Evolutionary conservation across 2,329 filamentous ascomycete genomes (phyloP).

Genomic region (Hortaea sp.): DNA sequence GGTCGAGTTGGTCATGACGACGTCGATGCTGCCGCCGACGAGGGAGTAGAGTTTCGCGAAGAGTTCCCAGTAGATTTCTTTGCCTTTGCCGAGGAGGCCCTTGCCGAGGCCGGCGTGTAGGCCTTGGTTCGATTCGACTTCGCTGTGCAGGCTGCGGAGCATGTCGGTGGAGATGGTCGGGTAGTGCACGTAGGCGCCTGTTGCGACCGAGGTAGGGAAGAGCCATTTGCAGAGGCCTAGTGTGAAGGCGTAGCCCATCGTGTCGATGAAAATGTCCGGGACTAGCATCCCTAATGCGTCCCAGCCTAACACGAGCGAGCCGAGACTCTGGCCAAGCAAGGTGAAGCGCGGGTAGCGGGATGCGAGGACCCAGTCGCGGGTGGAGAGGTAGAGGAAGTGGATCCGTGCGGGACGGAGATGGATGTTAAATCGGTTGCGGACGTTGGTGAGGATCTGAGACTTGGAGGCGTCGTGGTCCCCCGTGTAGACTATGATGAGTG

Average conservation of each 20-base stretch:
- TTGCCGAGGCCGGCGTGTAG: slow-evolving; percentile 75
- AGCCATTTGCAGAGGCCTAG: slow-evolving; percentile 73
- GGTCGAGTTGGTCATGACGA: slow-evolving; percentile 94
- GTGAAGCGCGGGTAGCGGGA: slow-evolving; percentile 89
- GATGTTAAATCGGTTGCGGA: slow-evolving; percentile 81
- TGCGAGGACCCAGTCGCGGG: slow-evolving; percentile 73
- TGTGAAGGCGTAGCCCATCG: slow-evolving; percentile 94
- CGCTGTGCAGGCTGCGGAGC: slow-evolving; percentile 65
- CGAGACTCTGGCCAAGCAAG: slow-evolving; percentile 83
- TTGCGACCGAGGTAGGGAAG: slow-evolving; percentile 64
- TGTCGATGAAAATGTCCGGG: slow-evolving; percentile 91
- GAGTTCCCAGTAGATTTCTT: slow-evolving; percentile 74
- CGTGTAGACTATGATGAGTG: slow-evolving; percentile 87
- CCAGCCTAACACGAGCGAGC: slow-evolving; percentile 77
- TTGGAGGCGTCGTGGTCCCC: slow-evolving; percentile 87
- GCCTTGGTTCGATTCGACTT: slow-evolving; percentile 45
- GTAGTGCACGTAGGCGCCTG: slow-evolving; percentile 92
- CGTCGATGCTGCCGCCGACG: slow-evolving; percentile 74
- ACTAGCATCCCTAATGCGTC: slow-evolving; percentile 88
- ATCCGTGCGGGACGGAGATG: slow-evolving; percentile 72
- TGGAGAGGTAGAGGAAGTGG: slow-evolving; percentile 82
- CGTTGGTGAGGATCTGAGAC: slow-evolving; percentile 55
- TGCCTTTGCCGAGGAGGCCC: slow-evolving; percentile 59
- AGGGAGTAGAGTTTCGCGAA: slow-evolving; percentile 77
- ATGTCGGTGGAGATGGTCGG: slow-evolving; percentile 98